Evolutionary conservation across 176 grass and related monocot species (phyloP).

Genomic region (Saccharum spontaneum): DNA sequence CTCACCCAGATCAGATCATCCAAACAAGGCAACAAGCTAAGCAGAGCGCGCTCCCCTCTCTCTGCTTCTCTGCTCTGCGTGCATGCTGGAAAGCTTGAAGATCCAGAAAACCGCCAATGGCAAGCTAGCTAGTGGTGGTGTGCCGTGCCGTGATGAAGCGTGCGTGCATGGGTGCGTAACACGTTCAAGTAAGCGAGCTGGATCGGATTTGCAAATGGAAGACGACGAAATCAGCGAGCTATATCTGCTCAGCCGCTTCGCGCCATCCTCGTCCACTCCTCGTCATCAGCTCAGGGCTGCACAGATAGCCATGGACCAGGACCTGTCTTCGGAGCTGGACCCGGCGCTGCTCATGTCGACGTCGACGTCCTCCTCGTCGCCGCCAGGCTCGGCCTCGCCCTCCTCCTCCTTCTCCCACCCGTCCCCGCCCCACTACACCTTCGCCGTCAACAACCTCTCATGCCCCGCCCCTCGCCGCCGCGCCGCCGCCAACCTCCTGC

Average conservation of each 20-base stretch:
- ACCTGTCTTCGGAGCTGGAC: conserved; percentile 66
- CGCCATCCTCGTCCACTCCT: neutral
- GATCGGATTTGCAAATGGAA: neutral
- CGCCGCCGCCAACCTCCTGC: neutral
- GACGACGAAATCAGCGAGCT: conserved; percentile 24
- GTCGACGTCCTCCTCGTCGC: conserved; percentile 62
- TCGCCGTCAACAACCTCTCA: conserved; percentile 58
- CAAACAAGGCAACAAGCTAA: neutral
- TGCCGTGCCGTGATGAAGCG: neutral
- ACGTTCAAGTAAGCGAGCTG: conserved; percentile 13
- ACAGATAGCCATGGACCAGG: conserved; percentile 48
- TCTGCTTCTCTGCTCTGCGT: neutral
- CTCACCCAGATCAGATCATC: neutral
- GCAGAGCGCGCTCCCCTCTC: neutral
- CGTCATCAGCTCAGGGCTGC: neutral
- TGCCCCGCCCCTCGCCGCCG: conserved; percentile 45
- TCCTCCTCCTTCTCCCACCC: conserved; percentile 64
- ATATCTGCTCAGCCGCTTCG: conserved; percentile 18
- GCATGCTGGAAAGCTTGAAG: neutral
- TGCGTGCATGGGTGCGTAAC: conserved; percentile 17
- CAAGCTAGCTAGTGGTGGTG: neutral
- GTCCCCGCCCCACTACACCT: conserved; percentile 52
- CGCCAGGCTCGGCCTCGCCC: conserved; percentile 62
- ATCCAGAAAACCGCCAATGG: neutral
- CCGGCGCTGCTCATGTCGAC: conserved; percentile 60